phyloP scores from a whole-genome alignment of 192 early-diverging fungal species.

The Chytriomyces sp. region DNA sequence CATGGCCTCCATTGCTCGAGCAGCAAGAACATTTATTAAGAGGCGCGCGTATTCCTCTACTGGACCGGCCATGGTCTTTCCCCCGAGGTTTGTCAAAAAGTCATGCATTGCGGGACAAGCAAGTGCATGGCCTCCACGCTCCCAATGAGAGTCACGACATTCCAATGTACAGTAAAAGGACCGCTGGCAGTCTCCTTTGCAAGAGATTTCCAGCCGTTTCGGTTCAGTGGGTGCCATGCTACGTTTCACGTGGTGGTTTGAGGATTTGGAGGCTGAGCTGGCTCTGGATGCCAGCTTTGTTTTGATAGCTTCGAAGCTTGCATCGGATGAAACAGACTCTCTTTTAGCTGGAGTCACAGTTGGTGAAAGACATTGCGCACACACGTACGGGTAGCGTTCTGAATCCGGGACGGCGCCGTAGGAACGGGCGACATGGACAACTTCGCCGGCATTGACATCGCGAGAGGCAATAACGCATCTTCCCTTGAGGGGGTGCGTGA shows the following conservation, averaged over 20 bases:
- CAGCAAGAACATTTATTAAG: conserved; percentile 37
- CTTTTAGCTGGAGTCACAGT: not conserved
- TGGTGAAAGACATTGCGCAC: conserved; percentile 40
- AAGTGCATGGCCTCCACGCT: conserved; percentile 24
- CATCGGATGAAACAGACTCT: too few species aligned
- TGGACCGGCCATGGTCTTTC: conserved; percentile 16
- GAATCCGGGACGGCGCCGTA: conserved; percentile 45
- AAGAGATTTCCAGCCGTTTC: not conserved
- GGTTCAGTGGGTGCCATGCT: too few species aligned
- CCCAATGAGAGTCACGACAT: conserved; percentile 40
- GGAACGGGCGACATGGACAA: conserved; percentile 34
- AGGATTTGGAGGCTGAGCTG: too few species aligned
- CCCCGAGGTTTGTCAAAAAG: conserved; percentile 9
- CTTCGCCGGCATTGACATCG: conserved; percentile 21
- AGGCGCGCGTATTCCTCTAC: conserved; percentile 44
- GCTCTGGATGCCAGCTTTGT: too few species aligned
- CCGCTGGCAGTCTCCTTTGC: conserved; percentile 28
- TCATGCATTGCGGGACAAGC: conserved; percentile 41
- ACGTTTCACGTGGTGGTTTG: not conserved
- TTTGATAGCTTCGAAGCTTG: too few species aligned
- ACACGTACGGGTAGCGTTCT: conserved; percentile 32
- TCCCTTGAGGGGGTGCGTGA: conserved; percentile 40
- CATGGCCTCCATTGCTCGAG: conserved; percentile 21
- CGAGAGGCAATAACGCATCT: conserved; percentile 34
- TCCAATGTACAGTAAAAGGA: conserved; percentile 35